phyloP scores from a whole-genome alignment of 805 yeast genomes.

The Cyberlindnera xylosilytica region DNA sequence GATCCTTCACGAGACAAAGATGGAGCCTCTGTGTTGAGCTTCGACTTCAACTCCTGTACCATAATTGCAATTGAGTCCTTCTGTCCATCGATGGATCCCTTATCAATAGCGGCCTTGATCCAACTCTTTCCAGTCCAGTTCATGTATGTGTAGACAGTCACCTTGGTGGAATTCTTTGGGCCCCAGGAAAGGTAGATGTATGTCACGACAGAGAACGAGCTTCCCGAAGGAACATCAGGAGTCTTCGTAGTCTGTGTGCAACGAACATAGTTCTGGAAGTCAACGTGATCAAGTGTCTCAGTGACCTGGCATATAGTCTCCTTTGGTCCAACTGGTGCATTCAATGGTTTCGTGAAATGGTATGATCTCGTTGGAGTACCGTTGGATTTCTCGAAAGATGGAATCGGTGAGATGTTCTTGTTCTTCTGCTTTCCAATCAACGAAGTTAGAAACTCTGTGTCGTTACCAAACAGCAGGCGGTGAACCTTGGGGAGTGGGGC shows the following conservation, averaged over 20 bases:
- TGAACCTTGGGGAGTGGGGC: conserved; percentile 68
- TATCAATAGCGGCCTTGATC: conserved; percentile 75
- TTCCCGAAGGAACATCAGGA: conserved; percentile 85
- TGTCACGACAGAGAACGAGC: conserved; percentile 60
- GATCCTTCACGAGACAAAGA: conserved; percentile 12
- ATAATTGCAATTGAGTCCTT: conserved; percentile 50
- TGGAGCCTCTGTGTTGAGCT: conserved; percentile 7
- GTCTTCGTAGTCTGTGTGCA: conserved; percentile 60
- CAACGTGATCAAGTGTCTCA: conserved; percentile 53
- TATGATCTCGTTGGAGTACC: conserved; percentile 42
- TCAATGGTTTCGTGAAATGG: conserved; percentile 59
- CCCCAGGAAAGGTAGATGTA: conserved; percentile 62
- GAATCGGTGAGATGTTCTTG: conserved; percentile 49
- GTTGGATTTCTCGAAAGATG: conserved; percentile 34
- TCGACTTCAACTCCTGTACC: conserved; percentile 38
- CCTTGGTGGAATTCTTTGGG: conserved; percentile 46
- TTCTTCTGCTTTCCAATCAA: conserved; percentile 62
- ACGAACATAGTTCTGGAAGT: conserved; percentile 44
- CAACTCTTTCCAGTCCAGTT: conserved; percentile 78
- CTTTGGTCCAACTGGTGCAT: conserved; percentile 72
- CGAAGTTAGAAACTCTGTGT: conserved; percentile 40
- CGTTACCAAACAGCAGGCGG: conserved; percentile 59
- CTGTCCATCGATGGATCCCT: conserved; percentile 71
- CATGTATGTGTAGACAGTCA: conserved; percentile 51
- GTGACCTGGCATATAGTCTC: conserved; percentile 64